Evolutionary conservation across 371 early-diverging fungal genomes (phyloP).

Genomic region (Dichotomocladium elegans): DNA sequence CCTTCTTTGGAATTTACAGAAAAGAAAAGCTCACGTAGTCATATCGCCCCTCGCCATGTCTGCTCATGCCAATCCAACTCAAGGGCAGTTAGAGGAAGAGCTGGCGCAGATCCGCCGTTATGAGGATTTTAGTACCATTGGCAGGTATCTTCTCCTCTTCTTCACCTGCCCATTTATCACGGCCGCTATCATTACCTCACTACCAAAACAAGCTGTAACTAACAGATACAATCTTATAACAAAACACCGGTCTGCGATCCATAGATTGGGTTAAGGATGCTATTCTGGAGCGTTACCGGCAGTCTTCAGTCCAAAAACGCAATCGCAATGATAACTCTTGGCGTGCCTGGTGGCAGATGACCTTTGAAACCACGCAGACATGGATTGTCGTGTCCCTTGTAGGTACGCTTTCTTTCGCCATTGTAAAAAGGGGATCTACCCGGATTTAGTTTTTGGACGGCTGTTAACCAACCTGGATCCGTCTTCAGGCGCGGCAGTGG

Average conservation of each 20-base stretch:
- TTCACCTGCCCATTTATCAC: neutral
- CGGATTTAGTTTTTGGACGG: no score
- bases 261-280: constrained; percentile 91
- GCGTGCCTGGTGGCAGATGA: constrained; percentile 53
- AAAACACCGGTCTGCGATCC: no score
- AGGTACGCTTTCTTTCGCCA: no score
- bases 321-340: constrained; percentile 52
- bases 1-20: no score
- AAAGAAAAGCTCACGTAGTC: neutral
- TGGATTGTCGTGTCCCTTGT: constrained; percentile 85
- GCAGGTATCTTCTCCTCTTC: constrained; percentile 21
- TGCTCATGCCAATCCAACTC: neutral
- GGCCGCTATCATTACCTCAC: no score
- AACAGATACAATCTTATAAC: no score
- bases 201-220: no score
- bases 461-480: neutral
- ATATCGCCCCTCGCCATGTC: neutral
- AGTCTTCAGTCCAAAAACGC: constrained; percentile 48
- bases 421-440: neutral
- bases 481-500: constrained; percentile 70
- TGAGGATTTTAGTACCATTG: constrained; percentile 84
- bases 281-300: constrained; percentile 75
- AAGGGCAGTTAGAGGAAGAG: constrained; percentile 43
- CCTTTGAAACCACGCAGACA: constrained; percentile 78
- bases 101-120: constrained; percentile 64